Conservation (phyloP, 2,329 filamentous ascomycete species). For the Diaporthe sp. region DNA sequence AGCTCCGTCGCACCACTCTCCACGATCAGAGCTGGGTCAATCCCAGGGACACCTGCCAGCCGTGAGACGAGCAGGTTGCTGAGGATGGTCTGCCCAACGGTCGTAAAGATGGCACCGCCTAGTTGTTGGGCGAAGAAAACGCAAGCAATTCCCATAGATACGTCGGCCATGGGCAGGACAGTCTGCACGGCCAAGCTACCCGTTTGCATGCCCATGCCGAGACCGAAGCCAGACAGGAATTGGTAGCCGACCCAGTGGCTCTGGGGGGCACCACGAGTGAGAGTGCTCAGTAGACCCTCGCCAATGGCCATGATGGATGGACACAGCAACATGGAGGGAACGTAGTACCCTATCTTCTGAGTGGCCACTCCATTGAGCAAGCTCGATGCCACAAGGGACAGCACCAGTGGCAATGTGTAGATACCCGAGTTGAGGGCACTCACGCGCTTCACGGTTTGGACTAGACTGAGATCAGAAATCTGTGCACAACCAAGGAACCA, state of each 20-base stretch:
- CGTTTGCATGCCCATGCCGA: constrained; percentile 72
- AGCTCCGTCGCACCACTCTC: constrained; percentile 72
- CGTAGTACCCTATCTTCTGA: constrained; percentile 71
- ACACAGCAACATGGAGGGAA: constrained; percentile 67
- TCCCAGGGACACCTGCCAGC: constrained; percentile 56
- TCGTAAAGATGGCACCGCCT: constrained; percentile 70
- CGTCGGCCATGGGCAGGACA: constrained; percentile 64
- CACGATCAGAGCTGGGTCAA: constrained; percentile 60
- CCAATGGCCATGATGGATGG: constrained; percentile 66
- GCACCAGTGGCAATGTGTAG: constrained; percentile 69
- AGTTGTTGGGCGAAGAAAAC: constrained; percentile 72
- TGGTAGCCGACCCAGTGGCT: constrained; percentile 73
- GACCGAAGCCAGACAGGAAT: constrained; percentile 70
- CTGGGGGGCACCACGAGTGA: constrained; percentile 60
- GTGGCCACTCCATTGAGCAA: constrained; percentile 63
- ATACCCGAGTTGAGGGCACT: constrained; percentile 69
- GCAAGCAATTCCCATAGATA: constrained; percentile 69
- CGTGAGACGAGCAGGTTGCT: constrained; percentile 59
- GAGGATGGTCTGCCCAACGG: constrained; percentile 69
- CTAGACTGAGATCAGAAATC: constrained; percentile 45
- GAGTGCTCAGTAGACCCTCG: constrained; percentile 70
- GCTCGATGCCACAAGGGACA: constrained; percentile 68
- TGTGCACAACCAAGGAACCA: not conserved
- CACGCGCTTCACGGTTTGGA: constrained; percentile 69
- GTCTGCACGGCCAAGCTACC: constrained; percentile 70